phyloP scores from a whole-genome alignment of 2,329 filamentous ascomycete genomes.

The Xenoacremonium recifei region DNA sequence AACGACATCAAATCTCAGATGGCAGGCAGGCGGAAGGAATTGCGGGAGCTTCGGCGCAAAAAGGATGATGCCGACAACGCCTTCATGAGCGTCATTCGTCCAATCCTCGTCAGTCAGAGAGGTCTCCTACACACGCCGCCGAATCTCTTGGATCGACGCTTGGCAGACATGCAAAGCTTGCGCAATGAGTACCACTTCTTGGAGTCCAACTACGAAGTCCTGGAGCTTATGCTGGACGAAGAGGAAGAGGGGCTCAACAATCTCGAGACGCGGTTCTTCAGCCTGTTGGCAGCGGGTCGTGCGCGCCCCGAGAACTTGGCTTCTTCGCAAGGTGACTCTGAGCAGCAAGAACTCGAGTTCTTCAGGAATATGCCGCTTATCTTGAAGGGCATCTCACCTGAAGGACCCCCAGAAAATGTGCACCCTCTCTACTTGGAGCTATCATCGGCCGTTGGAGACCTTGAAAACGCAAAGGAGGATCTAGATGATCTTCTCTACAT shows the following conservation, averaged over 20 bases:
- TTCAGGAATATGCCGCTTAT: slow-evolving; percentile 28
- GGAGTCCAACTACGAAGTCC: slow-evolving; percentile 36
- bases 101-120: slow-evolving; percentile 31
- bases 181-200: slow-evolving; percentile 36
- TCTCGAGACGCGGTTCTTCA: slow-evolving; percentile 39
- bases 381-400: slow-evolving; percentile 34
- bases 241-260: slow-evolving; percentile 34
- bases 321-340: slow-evolving; percentile 4
- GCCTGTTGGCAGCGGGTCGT: slow-evolving; percentile 32
- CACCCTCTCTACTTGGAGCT: slow-evolving; percentile 49
- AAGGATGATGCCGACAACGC: slow-evolving; percentile 38
- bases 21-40: slow-evolving; percentile 28
- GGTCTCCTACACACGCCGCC: slow-evolving; percentile 17
- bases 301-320: slow-evolving; percentile 10
- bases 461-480: slow-evolving; percentile 48
- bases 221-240: slow-evolving; percentile 34
- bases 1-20: slow-evolving; percentile 31
- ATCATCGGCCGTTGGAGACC: slow-evolving; percentile 41
- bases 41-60: slow-evolving; percentile 30
- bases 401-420: slow-evolving; percentile 36
- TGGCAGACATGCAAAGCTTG: slow-evolving; percentile 36
- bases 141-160: slow-evolving; percentile 25
- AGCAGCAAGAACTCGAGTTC: slow-evolving; percentile 7
- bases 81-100: slow-evolving; percentile 39
- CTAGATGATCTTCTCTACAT: slow-evolving; percentile 41